Percentiles rank a stretch among this genome's conserved stretches.
Evolutionary conservation across 768 basidiomycete species (phyloP).

Genomic region (Rhodotorula taiwanensis): DNA sequence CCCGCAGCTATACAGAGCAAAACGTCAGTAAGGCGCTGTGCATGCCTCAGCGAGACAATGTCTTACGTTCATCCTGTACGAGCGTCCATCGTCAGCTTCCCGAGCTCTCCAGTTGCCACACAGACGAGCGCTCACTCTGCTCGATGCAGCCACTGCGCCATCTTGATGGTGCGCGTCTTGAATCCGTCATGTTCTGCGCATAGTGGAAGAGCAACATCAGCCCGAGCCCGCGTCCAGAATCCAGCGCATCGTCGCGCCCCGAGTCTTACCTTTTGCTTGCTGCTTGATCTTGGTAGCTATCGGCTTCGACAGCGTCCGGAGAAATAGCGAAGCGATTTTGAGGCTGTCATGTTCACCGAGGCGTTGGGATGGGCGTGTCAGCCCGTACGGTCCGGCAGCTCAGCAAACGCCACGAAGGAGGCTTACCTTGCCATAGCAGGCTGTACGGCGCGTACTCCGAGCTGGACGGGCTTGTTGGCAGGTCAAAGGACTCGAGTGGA

Average conservation of each 20-base stretch:
- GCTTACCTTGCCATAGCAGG: not conserved
- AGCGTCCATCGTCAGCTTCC: not conserved
- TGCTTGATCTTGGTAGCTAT: conserved; percentile 34
- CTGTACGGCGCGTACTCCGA: no score
- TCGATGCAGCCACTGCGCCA: conserved; percentile 34
- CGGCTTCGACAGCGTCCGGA: conserved; percentile 30
- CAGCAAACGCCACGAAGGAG: not conserved
- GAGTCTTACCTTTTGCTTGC: conserved; percentile 24
- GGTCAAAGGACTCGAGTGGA: no score
- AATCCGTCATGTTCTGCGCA: conserved; percentile 10
- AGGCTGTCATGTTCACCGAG: conserved; percentile 2
- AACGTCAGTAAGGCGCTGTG: no score
- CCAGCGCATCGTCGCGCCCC: no score
- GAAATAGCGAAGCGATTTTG: conserved; percentile 28
- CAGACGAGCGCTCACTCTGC: conserved; percentile 16
- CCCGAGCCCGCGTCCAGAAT: not conserved
- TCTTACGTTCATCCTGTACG: conserved; percentile 22
- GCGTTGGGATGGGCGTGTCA: not conserved
- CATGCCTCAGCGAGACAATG: no score
- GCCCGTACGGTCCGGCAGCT: no score
- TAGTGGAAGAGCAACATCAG: not conserved
- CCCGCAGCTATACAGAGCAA: conserved; percentile 27
- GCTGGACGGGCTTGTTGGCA: no score
- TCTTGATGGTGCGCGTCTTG: conserved; percentile 12
- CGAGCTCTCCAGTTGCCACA: not conserved